Conservation (phyloP, 179 eudicot species). For the Silene noctiflora region DNA sequence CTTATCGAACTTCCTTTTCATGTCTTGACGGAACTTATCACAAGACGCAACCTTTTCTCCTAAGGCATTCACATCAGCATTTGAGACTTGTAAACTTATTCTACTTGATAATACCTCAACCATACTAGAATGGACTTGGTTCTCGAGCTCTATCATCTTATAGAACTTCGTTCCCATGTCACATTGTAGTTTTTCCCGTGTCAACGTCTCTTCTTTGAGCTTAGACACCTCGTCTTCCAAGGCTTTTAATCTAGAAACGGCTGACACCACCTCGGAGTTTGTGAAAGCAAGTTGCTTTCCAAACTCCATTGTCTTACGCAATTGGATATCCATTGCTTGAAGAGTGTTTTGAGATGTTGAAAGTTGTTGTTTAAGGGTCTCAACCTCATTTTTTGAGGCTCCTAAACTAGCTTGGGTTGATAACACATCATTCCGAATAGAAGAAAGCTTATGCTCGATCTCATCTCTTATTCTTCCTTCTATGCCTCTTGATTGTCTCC, state of each 20-base stretch:
- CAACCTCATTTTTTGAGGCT: conserved; percentile 5
- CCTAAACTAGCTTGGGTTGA: conserved; percentile 5
- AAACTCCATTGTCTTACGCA: not conserved
- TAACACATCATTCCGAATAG: conserved; percentile 1
- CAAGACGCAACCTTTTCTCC: not conserved
- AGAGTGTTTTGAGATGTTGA: conserved; percentile 8
- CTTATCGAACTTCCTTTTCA: not conserved
- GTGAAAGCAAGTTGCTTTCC: not conserved
- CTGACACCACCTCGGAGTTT: not conserved
- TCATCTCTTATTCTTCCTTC: not conserved
- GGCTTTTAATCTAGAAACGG: not conserved
- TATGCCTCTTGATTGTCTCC: not conserved
- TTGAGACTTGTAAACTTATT: not conserved
- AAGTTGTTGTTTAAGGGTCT: conserved; percentile 13
- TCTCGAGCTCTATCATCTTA: conserved; percentile 8
- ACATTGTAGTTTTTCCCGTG: not conserved
- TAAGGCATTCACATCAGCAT: not conserved
- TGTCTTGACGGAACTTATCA: not conserved
- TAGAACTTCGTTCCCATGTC: conserved; percentile 9
- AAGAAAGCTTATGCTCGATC: conserved; percentile 12
- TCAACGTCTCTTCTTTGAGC: not conserved
- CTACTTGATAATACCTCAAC: not conserved
- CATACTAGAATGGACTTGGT: conserved; percentile 1
- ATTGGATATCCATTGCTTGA: not conserved
- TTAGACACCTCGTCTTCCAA: not conserved